Percentiles rank a stretch among this genome's conserved stretches.
These are phyloP conservation scores for Candida arabinofermentans DNA, from an alignment of 805 yeast species.

Conservation along the genomic window DNA sequence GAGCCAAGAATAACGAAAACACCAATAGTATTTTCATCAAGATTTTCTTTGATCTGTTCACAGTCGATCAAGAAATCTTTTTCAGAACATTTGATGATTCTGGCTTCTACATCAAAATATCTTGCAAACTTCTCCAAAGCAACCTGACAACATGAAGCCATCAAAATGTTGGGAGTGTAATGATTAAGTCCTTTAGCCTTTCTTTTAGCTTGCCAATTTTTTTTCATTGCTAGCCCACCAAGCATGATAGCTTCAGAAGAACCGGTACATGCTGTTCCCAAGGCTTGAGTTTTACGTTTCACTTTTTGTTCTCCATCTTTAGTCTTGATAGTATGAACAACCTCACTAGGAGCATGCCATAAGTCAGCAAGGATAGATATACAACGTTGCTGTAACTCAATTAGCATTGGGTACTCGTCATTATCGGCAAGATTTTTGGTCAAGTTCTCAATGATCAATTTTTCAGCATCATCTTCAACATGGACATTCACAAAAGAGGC, in stretches of 20 bases:
- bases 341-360: constrained; percentile 66
- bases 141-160: constrained; percentile 93
- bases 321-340: background rate
- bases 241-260: constrained; percentile 92
- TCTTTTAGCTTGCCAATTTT: constrained; percentile 74
- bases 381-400: constrained; percentile 78
- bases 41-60: constrained; percentile 51
- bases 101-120: constrained; percentile 86
- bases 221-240: constrained; percentile 91
- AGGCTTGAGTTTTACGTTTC: constrained; percentile 36
- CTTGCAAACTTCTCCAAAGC: constrained; percentile 93
- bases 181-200: constrained; percentile 54
- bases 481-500: constrained; percentile 88
- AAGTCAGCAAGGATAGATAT: constrained; percentile 71
- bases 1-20: constrained; percentile 85
- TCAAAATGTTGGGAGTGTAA: constrained; percentile 74
- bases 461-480: constrained; percentile 47
- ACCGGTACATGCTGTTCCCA: constrained; percentile 92
- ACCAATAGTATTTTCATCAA: constrained; percentile 93
- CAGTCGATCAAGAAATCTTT: constrained; percentile 65
- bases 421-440: constrained; percentile 89
- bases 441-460: constrained; percentile 62
- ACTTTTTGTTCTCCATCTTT: constrained; percentile 1
- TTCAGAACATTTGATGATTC: constrained; percentile 64
- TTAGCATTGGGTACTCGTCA: constrained; percentile 86